Evolutionary conservation across 2,329 filamentous ascomycete species (phyloP).

Genomic region (Alternaria consortialis): DNA sequence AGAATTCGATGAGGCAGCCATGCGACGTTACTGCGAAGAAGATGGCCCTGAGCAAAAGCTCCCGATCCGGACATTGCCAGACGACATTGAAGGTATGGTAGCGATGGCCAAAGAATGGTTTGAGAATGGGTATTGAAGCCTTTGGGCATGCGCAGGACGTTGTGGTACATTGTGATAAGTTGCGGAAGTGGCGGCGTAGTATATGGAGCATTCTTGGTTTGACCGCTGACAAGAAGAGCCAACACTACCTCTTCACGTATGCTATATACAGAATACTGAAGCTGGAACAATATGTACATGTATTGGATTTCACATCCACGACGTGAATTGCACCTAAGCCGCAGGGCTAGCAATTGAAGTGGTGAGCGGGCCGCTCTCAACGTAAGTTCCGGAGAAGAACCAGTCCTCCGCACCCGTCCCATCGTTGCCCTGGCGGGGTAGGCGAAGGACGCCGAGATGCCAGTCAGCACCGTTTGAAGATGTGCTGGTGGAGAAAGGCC

Average conservation of each 20-base stretch:
- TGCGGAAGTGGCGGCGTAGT: neutral
- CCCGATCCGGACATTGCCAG: neutral
- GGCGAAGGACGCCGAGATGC: slow-evolving; percentile 75
- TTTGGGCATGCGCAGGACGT: neutral
- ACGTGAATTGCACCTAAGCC: neutral
- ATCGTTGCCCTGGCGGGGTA: slow-evolving; percentile 65
- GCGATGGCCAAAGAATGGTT: neutral
- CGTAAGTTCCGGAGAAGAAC: slow-evolving; percentile 76
- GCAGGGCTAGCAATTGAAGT: slow-evolving; percentile 43
- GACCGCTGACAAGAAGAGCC: neutral
- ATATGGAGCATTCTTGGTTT: neutral
- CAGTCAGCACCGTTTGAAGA: slow-evolving; percentile 75
- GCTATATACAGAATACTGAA: neutral
- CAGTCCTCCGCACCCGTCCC: slow-evolving; percentile 68
- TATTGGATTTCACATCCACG: neutral
- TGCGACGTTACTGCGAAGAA: neutral
- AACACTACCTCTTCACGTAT: neutral
- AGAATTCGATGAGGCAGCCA: neutral
- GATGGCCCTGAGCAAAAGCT: neutral
- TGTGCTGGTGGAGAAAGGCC: slow-evolving; percentile 67
- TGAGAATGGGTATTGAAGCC: neutral
- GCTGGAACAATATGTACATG: neutral
- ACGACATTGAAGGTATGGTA: neutral
- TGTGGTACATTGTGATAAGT: too few relatives aligned
- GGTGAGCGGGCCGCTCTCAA: slow-evolving; percentile 65